Conservation (phyloP, 768 basidiomycete genomes). For the Daedaleopsis sinensis region DNA sequence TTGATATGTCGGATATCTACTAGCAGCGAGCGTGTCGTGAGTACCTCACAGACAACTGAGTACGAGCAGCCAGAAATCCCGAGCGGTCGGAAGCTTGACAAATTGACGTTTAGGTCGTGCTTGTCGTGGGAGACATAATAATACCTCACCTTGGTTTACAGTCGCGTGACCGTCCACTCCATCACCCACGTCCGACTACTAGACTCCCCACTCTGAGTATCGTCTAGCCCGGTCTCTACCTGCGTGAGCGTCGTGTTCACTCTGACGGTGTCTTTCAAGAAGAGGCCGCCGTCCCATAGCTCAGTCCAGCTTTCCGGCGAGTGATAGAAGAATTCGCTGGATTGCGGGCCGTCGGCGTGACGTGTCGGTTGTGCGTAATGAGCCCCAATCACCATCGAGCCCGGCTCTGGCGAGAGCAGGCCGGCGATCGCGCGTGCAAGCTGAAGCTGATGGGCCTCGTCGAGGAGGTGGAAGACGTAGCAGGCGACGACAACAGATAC, state of each 20-base stretch:
- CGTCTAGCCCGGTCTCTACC: no score
- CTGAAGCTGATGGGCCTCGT: constrained; percentile 37
- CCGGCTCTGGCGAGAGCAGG: constrained; percentile 43
- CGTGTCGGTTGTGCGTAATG: constrained; percentile 34
- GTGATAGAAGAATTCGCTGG: constrained; percentile 29
- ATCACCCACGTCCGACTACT: no score
- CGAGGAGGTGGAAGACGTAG: constrained; percentile 53
- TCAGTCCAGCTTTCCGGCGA: constrained; percentile 28
- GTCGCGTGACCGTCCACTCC: no score
- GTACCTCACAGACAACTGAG: no score
- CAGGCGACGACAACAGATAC: constrained; percentile 49
- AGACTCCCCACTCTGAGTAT: no score
- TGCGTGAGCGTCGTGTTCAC: constrained; percentile 9
- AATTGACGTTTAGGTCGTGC: no score
- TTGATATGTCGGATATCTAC: no score
- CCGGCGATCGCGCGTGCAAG: constrained; percentile 44
- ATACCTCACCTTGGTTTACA: no score
- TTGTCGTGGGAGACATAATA: no score
- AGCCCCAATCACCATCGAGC: constrained; percentile 48
- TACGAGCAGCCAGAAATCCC: no score
- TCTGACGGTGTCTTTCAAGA: constrained; percentile 22
- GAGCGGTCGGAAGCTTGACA: no score
- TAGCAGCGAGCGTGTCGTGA: no score
- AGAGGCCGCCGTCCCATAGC: constrained; percentile 24
- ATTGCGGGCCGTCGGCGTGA: neutral